A percentile compares a stretch with the other conserved stretches of the same genome.
phyloP scores from a whole-genome alignment of 495 filamentous ascomycete genomes.

The Penicillium simplicissimum region DNA sequence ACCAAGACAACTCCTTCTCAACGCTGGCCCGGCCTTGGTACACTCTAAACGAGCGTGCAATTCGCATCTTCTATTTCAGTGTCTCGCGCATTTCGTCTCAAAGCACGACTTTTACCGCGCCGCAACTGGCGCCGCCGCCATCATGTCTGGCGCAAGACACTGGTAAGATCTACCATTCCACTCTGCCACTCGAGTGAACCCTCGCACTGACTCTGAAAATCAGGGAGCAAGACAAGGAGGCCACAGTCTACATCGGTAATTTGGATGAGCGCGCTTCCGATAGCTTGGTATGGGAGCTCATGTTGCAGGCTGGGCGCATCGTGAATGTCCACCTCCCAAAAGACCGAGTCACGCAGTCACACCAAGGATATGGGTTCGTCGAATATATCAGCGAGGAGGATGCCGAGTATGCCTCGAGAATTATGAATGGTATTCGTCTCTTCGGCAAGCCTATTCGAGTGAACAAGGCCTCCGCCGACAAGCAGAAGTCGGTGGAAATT shows the following conservation, averaged over 20 bases:
- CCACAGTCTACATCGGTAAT: slow-evolving; percentile 97
- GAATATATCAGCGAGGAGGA: slow-evolving; percentile 96
- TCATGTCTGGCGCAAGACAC: slow-evolving; percentile 76
- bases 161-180: slow-evolving; percentile 55
- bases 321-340: slow-evolving; percentile 97
- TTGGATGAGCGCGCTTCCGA: slow-evolving; percentile 95
- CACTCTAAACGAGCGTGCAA: background rate
- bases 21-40: background rate
- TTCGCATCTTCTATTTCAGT: background rate
- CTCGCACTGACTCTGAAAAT: slow-evolving; percentile 8
- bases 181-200: background rate
- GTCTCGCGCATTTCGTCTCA: background rate
- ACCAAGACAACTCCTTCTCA: background rate
- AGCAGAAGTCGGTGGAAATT: slow-evolving; percentile 93
- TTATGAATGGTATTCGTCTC: slow-evolving; percentile 93
- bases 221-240: slow-evolving; percentile 99
- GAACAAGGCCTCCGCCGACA: slow-evolving; percentile 95
- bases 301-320: slow-evolving; percentile 94
- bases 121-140: slow-evolving; percentile 15
- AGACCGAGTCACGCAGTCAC: slow-evolving; percentile 92
- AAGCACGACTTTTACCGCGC: background rate
- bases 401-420: slow-evolving; percentile 93
- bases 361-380: slow-evolving; percentile 99
- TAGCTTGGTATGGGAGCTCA: slow-evolving; percentile 91
- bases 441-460: slow-evolving; percentile 95